Percentiles rank a stretch among this genome's conserved stretches.
These are phyloP conservation scores for Trichophyton schoenleinii DNA, from an alignment of 2,329 filamentous ascomycete species.

Conservation along the genomic window DNA sequence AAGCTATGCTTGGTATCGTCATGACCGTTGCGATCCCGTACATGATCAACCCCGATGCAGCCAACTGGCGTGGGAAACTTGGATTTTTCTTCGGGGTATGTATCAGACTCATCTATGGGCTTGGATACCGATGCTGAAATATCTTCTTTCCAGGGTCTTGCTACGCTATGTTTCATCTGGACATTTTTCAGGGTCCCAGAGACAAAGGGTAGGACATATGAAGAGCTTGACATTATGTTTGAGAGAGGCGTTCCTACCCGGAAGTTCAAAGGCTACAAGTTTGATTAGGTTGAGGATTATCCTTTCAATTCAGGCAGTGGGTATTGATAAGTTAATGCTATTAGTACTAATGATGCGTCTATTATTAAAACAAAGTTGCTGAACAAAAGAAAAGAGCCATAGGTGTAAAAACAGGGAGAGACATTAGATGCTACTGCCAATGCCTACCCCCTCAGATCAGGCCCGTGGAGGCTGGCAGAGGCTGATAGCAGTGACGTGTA, in stretches of 20 bases:
- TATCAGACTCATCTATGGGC: not conserved
- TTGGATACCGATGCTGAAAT: not conserved
- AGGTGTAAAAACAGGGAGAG: not conserved
- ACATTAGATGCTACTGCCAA: not conserved
- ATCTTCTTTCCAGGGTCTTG: conserved; percentile 7
- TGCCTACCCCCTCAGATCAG: not conserved
- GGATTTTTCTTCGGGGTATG: conserved; percentile 25
- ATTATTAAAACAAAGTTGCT: not conserved
- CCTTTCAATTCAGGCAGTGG: not conserved
- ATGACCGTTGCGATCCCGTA: conserved; percentile 32
- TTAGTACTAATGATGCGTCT: not conserved
- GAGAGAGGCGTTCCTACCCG: conserved; percentile 28
- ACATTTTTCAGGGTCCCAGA: conserved; percentile 18
- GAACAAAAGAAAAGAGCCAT: not conserved
- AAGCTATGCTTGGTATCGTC: conserved; percentile 29
- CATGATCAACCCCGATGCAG: conserved; percentile 29
- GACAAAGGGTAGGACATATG: conserved; percentile 14
- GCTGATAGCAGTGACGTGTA: not conserved
- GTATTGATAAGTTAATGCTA: not conserved
- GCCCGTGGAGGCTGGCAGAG: not conserved
- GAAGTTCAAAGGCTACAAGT: conserved; percentile 22
- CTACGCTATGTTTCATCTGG: conserved; percentile 13
- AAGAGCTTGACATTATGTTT: conserved; percentile 30
- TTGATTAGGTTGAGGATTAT: not conserved
- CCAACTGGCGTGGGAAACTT: conserved; percentile 23